Evolutionary conservation across 371 early-diverging fungal species (phyloP).

Genomic region (Sporodiniella umbellata): DNA sequence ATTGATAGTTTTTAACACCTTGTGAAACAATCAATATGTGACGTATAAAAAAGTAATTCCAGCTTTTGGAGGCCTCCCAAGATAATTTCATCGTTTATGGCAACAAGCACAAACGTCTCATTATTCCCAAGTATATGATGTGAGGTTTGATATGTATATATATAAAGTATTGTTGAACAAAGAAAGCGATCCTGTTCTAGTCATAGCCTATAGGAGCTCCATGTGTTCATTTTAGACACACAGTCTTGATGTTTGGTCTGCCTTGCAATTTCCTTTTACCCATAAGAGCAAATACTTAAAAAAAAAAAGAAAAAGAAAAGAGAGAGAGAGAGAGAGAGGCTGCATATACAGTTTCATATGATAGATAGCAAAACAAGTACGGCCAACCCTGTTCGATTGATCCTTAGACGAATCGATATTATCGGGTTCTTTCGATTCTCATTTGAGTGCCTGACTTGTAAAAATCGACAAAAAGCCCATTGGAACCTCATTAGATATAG

Average conservation of each 20-base stretch:
- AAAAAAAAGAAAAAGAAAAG: conserved; percentile 99
- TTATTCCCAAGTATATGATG: no score
- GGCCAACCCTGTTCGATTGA: conserved; percentile 89
- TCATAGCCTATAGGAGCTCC: conserved; percentile 91
- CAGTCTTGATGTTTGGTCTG: conserved; percentile 99
- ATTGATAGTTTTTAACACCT: no score
- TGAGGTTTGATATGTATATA: not conserved
- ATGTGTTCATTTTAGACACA: conserved; percentile 99
- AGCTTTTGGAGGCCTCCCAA: no score
- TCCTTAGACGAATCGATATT: conserved; percentile 97
- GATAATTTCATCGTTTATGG: no score
- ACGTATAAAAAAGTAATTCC: no score
- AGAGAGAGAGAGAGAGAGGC: conserved; percentile 98
- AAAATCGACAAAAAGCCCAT: no score
- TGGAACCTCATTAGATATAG: conserved; percentile 95
- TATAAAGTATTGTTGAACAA: conserved; percentile 86
- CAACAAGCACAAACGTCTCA: no score
- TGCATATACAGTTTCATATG: conserved; percentile 74
- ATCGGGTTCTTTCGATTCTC: conserved; percentile 94
- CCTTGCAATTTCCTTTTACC: conserved; percentile 99
- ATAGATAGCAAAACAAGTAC: conserved; percentile 70
- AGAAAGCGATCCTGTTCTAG: conserved; percentile 96
- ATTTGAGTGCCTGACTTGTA: conserved; percentile 88
- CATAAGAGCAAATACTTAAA: no score
- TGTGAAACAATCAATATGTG: no score